Percentiles rank a stretch among this genome's conserved stretches.
Evolutionary conservation across 129 eudicot species (phyloP).

Genomic region (Chrysanthemum seticuspe): DNA sequence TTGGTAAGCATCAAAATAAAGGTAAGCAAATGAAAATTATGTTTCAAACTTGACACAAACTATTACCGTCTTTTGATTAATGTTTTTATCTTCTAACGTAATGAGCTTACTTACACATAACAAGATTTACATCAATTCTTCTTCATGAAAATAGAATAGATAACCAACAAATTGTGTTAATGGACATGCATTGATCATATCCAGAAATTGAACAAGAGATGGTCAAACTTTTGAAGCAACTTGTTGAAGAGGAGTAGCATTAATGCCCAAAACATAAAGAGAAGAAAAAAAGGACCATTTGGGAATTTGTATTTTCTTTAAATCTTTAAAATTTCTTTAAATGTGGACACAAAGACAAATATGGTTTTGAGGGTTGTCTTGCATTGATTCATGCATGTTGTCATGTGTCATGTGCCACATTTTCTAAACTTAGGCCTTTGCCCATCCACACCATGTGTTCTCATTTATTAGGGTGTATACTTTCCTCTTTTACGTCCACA

Average conservation of each 20-base stretch:
- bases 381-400: slow-evolving; percentile 39
- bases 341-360: slow-evolving; percentile 39
- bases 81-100: too few species aligned
- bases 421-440: slow-evolving; percentile 38
- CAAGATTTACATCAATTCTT: too few species aligned
- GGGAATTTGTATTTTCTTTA: background rate
- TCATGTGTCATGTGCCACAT: slow-evolving; percentile 40
- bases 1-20: too few species aligned
- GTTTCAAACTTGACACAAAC: too few species aligned
- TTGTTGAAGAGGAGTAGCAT: slow-evolving; percentile 19
- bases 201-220: background rate
- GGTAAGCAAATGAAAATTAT: too few species aligned
- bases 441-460: slow-evolving; percentile 41
- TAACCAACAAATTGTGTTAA: background rate
- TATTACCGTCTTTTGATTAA: too few species aligned
- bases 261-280: slow-evolving; percentile 12
- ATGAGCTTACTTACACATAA: too few species aligned
- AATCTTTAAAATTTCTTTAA: slow-evolving; percentile 12
- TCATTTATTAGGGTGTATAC: slow-evolving; percentile 34
- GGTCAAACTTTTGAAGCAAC: slow-evolving; percentile 31
- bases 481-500: slow-evolving; percentile 28
- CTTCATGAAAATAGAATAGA: background rate
- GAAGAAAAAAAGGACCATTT: slow-evolving; percentile 27
- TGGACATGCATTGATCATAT: background rate
- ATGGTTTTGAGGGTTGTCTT: slow-evolving; percentile 33